Evolutionary conservation across 352 stramenopile species (phyloP), one percentile per base, ranked within the genome.

Genomic region (Elongisporangium undulatum): DNA sequence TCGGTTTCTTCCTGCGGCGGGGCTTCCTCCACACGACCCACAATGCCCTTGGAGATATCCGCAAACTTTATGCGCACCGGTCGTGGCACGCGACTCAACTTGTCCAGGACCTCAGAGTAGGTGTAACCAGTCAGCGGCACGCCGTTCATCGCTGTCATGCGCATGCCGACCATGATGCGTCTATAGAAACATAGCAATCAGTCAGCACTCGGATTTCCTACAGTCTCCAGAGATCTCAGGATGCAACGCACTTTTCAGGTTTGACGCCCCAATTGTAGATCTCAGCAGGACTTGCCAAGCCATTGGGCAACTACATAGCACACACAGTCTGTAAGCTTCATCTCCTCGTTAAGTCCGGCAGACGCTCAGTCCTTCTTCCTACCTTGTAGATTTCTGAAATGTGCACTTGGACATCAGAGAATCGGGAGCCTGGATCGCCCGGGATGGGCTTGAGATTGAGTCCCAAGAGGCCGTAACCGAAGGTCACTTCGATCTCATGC

Each of bases 261-360:
- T 95, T 95, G 53, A 94, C 83, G 63, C 86, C 87, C 86, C 86
- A 95, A 65, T 95, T 95, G 74, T 95, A 95, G 60, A 95, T 91
- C 68, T 95, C 86, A 6, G 86, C 86, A 49, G 86, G 86, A 67
- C 82, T 92, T 39, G 86, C 79, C 69, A 92, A 80, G 21, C 86
- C 86, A 49, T 85, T 94, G 17, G 75, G 72, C 13, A 95, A 62
- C 77, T 87, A 58, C 6, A 8, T 24, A 5, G 16, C 13, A 17
- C 49, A 2, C 49, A 56, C 17, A 55, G 23, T 50, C 50, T 17
- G 60, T 3, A 26, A 45, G 17, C 22, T 10, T 48, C 5, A 1
- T 20, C 16, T 8, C 39, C 39, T 17, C 9, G 22, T n/a, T 26
- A 51, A 8, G 15, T 51, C 19, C 10, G 3, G 3, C 19, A 67